Evolutionary conservation across 2,329 filamentous ascomycete genomes (phyloP), one percentile per base, ranked within the genome.

Genomic region (Fusarium transvaalense): DNA sequence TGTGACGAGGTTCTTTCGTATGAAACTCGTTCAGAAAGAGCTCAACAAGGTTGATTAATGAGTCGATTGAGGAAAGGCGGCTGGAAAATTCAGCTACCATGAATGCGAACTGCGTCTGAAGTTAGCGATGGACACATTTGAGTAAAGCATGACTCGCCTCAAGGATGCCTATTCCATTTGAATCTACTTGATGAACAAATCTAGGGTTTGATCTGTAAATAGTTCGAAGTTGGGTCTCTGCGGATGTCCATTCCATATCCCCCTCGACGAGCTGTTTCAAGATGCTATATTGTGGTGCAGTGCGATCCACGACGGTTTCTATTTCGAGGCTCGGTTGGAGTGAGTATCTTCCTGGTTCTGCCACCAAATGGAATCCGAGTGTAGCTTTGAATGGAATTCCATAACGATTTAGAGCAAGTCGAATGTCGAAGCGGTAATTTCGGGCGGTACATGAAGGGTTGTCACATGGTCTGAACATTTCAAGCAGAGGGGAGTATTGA

Each of bases 241-340:
- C 64, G 7, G 21, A n/a, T 10, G 1, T 1, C 61, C 51, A 61
- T 0, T 2, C 17, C 4, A 61, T 27, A 5, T 29, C 8, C 5
- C 15, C 5, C 0, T 5, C 0, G 3, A 3, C 23, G 0, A 65
- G 34, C 8, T 48, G 32, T 4, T 5, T 6, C 2, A 61, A 1
- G 13, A 56, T 57, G 9, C 6, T 15, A 6, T 56, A 56, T 2
- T 43, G 46, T 0, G 61, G 51, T 12, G 56, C 51, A 3, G 56
- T 41, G 6, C 34, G 15, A 15, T 38, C 47, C 5, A 64, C 55
- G 1, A 42, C 12, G 2, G 27, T 39, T 21, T 66, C 45, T 9
- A 61, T 17, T 42, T 46, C 34, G 5, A 66, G 47, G 9, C 43
- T 54, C 1, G 55, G 64, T 5, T 50, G 41, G 38, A 65, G 47